These are phyloP conservation scores for Xylaria curta DNA, from an alignment of 495 filamentous ascomycete genomes.

Conservation along the genomic window DNA sequence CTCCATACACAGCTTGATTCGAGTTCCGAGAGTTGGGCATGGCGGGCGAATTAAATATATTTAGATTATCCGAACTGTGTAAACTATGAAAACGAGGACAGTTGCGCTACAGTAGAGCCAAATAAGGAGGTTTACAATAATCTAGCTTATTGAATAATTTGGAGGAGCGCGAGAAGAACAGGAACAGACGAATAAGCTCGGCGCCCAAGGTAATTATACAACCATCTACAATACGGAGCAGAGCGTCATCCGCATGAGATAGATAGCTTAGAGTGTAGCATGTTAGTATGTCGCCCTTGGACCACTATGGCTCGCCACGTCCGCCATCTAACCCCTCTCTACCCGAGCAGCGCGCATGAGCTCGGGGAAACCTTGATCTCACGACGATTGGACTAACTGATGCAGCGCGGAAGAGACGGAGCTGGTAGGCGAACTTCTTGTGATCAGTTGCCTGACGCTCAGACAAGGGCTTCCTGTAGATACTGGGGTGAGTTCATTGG, in stretches of 20 bases:
- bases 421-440: not conserved
- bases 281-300: not conserved
- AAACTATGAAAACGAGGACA: not conserved
- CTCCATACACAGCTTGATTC: slow-evolving; percentile 3
- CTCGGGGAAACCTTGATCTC: not conserved
- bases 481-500: not conserved
- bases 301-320: not conserved
- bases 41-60: not conserved
- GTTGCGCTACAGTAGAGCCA: not conserved
- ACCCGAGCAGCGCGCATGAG: not conserved
- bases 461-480: not conserved
- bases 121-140: not conserved
- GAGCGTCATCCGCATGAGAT: not conserved
- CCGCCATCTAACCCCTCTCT: not conserved
- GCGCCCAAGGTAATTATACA: not conserved
- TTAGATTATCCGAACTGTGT: not conserved
- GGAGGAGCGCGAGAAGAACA: not conserved
- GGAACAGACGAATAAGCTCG: not conserved
- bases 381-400: not conserved
- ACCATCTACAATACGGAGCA: not conserved
- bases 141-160: not conserved
- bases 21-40: not conserved
- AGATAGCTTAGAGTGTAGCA: not conserved
- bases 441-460: not conserved
- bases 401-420: not conserved